Evolutionary conservation across 2,329 filamentous ascomycete species (phyloP).

Genomic region (Claviceps paspali): DNA sequence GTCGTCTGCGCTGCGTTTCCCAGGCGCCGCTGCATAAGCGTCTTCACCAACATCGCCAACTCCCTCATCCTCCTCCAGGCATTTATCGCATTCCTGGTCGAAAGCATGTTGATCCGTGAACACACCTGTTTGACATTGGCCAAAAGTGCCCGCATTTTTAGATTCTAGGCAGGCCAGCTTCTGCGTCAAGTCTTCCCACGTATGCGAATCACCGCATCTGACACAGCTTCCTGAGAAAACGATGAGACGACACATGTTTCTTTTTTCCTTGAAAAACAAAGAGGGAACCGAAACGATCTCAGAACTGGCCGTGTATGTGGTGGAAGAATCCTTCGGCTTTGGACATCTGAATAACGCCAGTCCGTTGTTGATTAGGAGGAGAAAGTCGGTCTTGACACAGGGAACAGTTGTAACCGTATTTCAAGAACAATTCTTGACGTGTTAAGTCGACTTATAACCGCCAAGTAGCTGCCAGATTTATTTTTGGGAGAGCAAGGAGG

Average conservation of each 20-base stretch:
- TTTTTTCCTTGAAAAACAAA: neutral
- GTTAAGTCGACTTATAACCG: neutral
- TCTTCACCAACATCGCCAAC: slow-evolving; percentile 25
- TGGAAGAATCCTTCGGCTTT: neutral
- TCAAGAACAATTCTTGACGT: neutral
- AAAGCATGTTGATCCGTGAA: slow-evolving; percentile 27
- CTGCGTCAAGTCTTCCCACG: slow-evolving; percentile 29
- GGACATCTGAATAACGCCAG: neutral
- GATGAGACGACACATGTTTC: slow-evolving; percentile 31
- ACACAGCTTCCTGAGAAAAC: slow-evolving; percentile 29
- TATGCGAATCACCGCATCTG: slow-evolving; percentile 23
- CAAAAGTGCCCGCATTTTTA: slow-evolving; percentile 31
- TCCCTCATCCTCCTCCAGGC: slow-evolving; percentile 26
- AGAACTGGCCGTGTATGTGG: too few relatives aligned
- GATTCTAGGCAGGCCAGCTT: slow-evolving; percentile 32
- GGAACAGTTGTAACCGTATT: neutral
- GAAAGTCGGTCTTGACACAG: too few relatives aligned
- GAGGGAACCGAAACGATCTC: too few relatives aligned
- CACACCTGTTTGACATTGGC: slow-evolving; percentile 26
- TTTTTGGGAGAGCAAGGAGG: too few relatives aligned
- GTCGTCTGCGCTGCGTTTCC: slow-evolving; percentile 10
- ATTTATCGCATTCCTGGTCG: slow-evolving; percentile 32
- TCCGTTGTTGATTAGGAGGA: too few relatives aligned
- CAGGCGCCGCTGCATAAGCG: slow-evolving; percentile 5
- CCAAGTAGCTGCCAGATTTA: neutral